Conservation (phyloP, 2,329 filamentous ascomycete genomes). For the Talaromyces sp. region DNA sequence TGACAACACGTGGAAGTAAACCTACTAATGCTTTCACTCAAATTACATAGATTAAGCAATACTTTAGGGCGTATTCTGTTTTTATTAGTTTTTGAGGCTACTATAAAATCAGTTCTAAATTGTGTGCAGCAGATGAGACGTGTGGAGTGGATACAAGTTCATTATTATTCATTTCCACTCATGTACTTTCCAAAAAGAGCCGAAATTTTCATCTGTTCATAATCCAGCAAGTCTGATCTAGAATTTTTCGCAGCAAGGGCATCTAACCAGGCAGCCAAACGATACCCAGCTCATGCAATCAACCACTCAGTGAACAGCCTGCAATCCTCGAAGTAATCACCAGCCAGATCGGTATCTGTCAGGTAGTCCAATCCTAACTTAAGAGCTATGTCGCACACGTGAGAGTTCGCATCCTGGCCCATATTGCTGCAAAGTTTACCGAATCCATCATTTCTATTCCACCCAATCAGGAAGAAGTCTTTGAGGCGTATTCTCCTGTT, state of each 20-base stretch:
- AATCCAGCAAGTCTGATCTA: neutral
- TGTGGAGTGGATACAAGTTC: too few relatives aligned
- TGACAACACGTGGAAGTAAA: too few relatives aligned
- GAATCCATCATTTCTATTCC: constrained; percentile 14
- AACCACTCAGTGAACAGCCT: constrained; percentile 64
- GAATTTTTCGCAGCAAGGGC: neutral
- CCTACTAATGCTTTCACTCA: too few relatives aligned
- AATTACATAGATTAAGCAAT: too few relatives aligned
- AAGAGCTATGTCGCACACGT: constrained; percentile 64
- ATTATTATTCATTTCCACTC: too few relatives aligned
- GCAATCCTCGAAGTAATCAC: constrained; percentile 62
- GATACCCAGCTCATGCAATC: constrained; percentile 66
- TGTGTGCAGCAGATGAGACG: too few relatives aligned
- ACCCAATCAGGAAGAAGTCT: constrained; percentile 53
- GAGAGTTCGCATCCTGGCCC: constrained; percentile 66
- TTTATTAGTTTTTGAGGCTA: too few relatives aligned
- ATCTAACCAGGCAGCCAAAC: constrained; percentile 49
- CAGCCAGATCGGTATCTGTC: constrained; percentile 57
- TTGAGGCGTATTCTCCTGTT: constrained; percentile 44
- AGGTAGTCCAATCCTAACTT: constrained; percentile 60
- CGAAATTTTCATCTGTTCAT: too few relatives aligned
- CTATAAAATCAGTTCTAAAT: too few relatives aligned
- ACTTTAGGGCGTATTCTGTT: too few relatives aligned
- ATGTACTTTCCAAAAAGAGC: too few relatives aligned
- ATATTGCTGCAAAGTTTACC: constrained; percentile 32